phyloP scores from a whole-genome alignment of 352 stramenopile genomes.

The Globisporangium spinosum region DNA sequence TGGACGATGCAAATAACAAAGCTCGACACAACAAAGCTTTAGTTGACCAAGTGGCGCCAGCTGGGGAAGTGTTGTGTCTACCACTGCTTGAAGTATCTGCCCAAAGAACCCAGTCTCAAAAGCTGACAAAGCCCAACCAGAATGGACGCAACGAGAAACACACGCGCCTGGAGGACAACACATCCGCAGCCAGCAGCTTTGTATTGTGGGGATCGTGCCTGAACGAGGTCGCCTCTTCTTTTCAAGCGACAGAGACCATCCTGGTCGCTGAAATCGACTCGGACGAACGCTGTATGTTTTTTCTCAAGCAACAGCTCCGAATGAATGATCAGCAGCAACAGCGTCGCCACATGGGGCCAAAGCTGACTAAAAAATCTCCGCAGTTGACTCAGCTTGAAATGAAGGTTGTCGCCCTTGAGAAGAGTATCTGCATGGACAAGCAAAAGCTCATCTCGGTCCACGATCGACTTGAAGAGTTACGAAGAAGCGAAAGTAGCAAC shows the following conservation, averaged over 20 bases:
- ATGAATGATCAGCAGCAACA: background rate
- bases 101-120: background rate
- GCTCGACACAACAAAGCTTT: background rate
- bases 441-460: slow-evolving; percentile 1
- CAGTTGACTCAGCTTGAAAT: background rate
- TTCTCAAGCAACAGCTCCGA: slow-evolving; percentile 26
- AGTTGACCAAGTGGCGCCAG: background rate
- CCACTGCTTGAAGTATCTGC: background rate
- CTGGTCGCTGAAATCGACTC: slow-evolving; percentile 37
- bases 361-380: background rate
- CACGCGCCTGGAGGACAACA: background rate
- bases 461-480: background rate
- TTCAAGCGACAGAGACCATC: slow-evolving; percentile 35
- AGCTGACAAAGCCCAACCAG: background rate
- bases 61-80: background rate
- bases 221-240: slow-evolving; percentile 21
- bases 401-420: slow-evolving; percentile 3
- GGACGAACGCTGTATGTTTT: slow-evolving; percentile 29
- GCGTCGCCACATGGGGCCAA: background rate
- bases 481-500: background rate
- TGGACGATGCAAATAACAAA: background rate
- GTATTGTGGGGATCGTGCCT: background rate
- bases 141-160: background rate
- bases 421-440: slow-evolving; percentile 1
- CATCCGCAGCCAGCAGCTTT: background rate